Conservation (phyloP, 2,329 filamentous ascomycete genomes). For the Aureobasidium sp. region DNA sequence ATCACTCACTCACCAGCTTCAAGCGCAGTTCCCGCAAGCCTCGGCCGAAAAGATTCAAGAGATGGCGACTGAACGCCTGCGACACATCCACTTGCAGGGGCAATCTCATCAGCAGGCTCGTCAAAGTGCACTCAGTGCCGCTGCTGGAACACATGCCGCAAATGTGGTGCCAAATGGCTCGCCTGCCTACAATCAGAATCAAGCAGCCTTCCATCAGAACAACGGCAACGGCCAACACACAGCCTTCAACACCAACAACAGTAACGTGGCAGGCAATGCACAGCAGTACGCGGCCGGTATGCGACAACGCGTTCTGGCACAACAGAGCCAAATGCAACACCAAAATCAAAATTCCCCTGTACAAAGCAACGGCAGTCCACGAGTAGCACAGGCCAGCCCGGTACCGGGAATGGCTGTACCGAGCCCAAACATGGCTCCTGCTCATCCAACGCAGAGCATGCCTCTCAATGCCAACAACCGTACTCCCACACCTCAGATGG, state of each 20-base stretch:
- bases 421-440: conserved; percentile 25
- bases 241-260: conserved; percentile 12
- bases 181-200: conserved; percentile 16
- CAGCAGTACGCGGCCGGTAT: conserved; percentile 28
- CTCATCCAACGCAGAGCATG: conserved; percentile 17
- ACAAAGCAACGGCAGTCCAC: conserved; percentile 23
- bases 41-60: conserved; percentile 48
- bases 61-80: conserved; percentile 46
- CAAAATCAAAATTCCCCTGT: background rate
- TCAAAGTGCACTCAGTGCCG: conserved; percentile 34
- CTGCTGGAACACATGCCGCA: conserved; percentile 26
- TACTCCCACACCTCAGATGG: conserved; percentile 28
- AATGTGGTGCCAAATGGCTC: conserved; percentile 10
- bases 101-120: conserved; percentile 26
- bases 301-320: conserved; percentile 24
- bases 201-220: conserved; percentile 17
- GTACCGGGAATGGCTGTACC: conserved; percentile 19
- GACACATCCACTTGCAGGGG: conserved; percentile 19
- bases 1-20: conserved; percentile 46
- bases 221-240: conserved; percentile 9
- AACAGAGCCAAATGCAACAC: conserved; percentile 17
- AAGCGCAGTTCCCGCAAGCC: conserved; percentile 45
- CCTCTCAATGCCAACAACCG: conserved; percentile 20
- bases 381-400: conserved; percentile 17
- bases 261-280: conserved; percentile 17